Evolutionary conservation across 495 filamentous ascomycete genomes (phyloP), one percentile per base, ranked within the genome.

Genomic region (Penicillium atrosanguineum): DNA sequence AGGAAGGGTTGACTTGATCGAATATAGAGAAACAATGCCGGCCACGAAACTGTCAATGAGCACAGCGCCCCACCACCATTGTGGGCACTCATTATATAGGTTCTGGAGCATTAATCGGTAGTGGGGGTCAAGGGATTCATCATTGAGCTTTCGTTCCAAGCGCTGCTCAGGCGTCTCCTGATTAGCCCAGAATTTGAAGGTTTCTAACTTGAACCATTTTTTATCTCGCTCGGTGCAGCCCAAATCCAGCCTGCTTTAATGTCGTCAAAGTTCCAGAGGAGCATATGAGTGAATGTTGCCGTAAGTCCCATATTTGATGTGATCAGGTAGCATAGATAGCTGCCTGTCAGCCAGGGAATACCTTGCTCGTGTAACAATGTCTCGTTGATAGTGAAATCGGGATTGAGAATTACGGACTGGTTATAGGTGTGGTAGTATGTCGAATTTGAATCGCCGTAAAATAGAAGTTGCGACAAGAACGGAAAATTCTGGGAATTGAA

Each of bases 401-500:
- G 28, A 31, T 67, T 71, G 29, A 77, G 51, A 36, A 74, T 61
- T 15, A 45, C 25, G 1, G 60, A 63, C 46, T 68, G 63, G 57
- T 66, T 61, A 29, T 52, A 66, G 4, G 39, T 21, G 18, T 44
- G 19, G 44, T 36, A 60, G 21, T 37, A 23, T 15, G 54, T 53
- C 6, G 48, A 40, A 38, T 61, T 67, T n/a, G 62, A 59, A 23
- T 48, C 49, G 8, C 58, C 60, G 25, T 62, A 52, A 49, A 68
- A 68, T 7, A 71, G 60, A n/a, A 63, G 56, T 19, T 76, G 69
- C 9, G 72, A 73, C 39, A 77, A 62, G 56, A 79, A 79, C 19
- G 79, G 78, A 62, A 81, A 79, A 46, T 69, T 65, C 52, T 65
- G 61, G 7, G 74, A 60, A 21, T 63, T 57, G 69, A 74, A 83